These are phyloP conservation scores for Physcomitrellopsis africana DNA, from an alignment of 225 moss, liverwort and hornwort genomes.

Conservation along the genomic window DNA sequence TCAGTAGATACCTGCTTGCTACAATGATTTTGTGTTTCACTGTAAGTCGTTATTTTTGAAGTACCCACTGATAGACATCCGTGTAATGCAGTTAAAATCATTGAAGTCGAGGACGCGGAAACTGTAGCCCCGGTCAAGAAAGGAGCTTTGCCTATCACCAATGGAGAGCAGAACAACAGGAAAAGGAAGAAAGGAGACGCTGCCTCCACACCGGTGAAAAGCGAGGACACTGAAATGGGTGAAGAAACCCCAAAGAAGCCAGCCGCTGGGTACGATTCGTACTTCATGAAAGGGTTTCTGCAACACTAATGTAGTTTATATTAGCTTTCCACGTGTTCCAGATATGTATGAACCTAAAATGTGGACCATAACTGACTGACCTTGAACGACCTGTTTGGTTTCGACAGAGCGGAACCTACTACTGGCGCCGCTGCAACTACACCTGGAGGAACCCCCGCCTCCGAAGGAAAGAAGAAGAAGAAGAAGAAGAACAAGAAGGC, in stretches of 20 bases:
- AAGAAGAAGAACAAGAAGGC: constrained; percentile 52
- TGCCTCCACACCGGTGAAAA: constrained; percentile 20
- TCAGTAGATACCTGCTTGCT: too few species aligned
- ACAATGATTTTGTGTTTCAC: too few species aligned
- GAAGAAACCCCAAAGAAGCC: constrained; percentile 56
- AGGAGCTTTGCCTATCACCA: background rate
- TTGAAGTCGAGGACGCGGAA: constrained; percentile 32
- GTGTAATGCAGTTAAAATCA: constrained; percentile 49
- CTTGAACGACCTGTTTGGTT: too few species aligned
- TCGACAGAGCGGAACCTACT: constrained; percentile 4
- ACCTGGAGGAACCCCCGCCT: constrained; percentile 30
- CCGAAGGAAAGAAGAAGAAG: constrained; percentile 46
- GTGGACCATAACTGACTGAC: too few species aligned
- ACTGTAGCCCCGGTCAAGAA: constrained; percentile 26
- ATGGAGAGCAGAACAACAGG: constrained; percentile 40
- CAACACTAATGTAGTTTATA: too few species aligned
- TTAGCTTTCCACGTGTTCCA: too few species aligned
- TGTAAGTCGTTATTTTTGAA: too few species aligned
- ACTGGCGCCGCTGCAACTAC: constrained; percentile 30
- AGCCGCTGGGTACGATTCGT: constrained; percentile 44
- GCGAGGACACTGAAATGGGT: constrained; percentile 39
- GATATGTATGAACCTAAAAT: too few species aligned
- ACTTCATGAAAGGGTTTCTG: too few species aligned
- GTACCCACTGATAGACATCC: too few species aligned
- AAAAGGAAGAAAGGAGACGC: constrained; percentile 55